Conservation (phyloP, 2,329 filamentous ascomycete genomes). For the Teratosphaeria viscida region DNA sequence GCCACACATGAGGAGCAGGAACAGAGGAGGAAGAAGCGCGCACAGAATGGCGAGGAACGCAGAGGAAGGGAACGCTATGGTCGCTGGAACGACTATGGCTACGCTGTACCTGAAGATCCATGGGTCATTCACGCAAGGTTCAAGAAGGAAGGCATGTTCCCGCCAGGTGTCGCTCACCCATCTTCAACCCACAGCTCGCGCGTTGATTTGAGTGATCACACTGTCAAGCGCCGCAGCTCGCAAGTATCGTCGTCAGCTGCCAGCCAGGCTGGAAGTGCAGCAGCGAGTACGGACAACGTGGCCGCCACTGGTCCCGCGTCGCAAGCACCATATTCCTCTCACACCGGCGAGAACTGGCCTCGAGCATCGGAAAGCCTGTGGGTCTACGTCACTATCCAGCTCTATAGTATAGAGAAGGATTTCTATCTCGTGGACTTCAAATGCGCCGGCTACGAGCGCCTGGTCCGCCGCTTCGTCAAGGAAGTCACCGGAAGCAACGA, state of each 20-base stretch:
- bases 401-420: slow-evolving; percentile 84
- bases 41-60: slow-evolving; percentile 7
- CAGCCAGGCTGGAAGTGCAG: slow-evolving; percentile 11
- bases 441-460: slow-evolving; percentile 92
- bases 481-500: slow-evolving; percentile 23
- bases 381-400: slow-evolving; percentile 90
- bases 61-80: slow-evolving; percentile 31
- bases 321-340: slow-evolving; percentile 3
- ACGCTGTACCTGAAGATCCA: slow-evolving; percentile 81
- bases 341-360: slow-evolving; percentile 16
- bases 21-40: slow-evolving; percentile 13
- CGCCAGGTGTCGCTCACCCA: slow-evolving; percentile 39
- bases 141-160: slow-evolving; percentile 65
- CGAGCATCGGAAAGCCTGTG: slow-evolving; percentile 60
- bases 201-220: slow-evolving; percentile 32
- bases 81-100: slow-evolving; percentile 47
- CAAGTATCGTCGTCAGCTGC: slow-evolving; percentile 13
- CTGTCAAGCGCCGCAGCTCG: slow-evolving; percentile 15
- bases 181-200: slow-evolving; percentile 40
- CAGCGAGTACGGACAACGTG: slow-evolving; percentile 17
- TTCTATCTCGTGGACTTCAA: slow-evolving; percentile 98
- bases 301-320: slow-evolving; percentile 11
- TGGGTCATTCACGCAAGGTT: slow-evolving; percentile 92
- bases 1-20: slow-evolving; percentile 27
- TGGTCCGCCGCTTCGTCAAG: slow-evolving; percentile 41